A percentile compares a stretch with the other conserved stretches of the same genome.
These are phyloP conservation scores for Penicillium sp. DNA, from an alignment of 2,329 filamentous ascomycete species.

Conservation along the genomic window DNA sequence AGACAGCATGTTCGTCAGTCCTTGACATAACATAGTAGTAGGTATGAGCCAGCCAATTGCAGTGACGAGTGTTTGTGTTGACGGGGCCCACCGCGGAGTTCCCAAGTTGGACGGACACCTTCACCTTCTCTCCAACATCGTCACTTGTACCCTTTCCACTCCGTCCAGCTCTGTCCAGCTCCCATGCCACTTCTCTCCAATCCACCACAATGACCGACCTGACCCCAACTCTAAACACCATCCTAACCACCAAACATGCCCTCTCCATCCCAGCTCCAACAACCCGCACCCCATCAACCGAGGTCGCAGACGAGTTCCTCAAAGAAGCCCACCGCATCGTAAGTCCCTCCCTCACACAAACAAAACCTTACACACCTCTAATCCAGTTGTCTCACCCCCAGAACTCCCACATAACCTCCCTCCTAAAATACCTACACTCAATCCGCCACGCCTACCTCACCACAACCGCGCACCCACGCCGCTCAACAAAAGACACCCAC, in stretches of 20 bases:
- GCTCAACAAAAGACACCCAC: slow-evolving; percentile 31
- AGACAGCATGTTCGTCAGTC: neutral
- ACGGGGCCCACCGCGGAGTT: slow-evolving; percentile 14
- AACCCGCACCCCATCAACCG: slow-evolving; percentile 24
- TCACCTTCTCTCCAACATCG: slow-evolving; percentile 6
- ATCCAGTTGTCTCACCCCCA: slow-evolving; percentile 39
- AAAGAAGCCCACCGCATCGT: slow-evolving; percentile 95
- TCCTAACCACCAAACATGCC: slow-evolving; percentile 36
- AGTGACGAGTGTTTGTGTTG: slow-evolving; percentile 18
- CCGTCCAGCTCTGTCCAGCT: neutral
- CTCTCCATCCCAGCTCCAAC: slow-evolving; percentile 38
- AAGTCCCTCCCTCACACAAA: slow-evolving; percentile 15
- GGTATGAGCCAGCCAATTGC: slow-evolving; percentile 10
- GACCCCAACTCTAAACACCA: slow-evolving; percentile 39
- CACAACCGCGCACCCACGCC: slow-evolving; percentile 64
- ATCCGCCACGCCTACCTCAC: slow-evolving; percentile 92
- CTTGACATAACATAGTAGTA: neutral
- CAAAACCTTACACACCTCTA: neutral
- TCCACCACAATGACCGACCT: slow-evolving; percentile 44
- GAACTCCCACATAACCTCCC: slow-evolving; percentile 81
- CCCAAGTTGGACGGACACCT: slow-evolving; percentile 2
- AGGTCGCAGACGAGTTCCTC: slow-evolving; percentile 76
- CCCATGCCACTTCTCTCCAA: slow-evolving; percentile 5
- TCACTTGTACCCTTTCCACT: neutral
- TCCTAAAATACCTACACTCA: slow-evolving; percentile 76